Conservation (phyloP, 2,329 filamentous ascomycete genomes). For the Fusarium albidum region DNA sequence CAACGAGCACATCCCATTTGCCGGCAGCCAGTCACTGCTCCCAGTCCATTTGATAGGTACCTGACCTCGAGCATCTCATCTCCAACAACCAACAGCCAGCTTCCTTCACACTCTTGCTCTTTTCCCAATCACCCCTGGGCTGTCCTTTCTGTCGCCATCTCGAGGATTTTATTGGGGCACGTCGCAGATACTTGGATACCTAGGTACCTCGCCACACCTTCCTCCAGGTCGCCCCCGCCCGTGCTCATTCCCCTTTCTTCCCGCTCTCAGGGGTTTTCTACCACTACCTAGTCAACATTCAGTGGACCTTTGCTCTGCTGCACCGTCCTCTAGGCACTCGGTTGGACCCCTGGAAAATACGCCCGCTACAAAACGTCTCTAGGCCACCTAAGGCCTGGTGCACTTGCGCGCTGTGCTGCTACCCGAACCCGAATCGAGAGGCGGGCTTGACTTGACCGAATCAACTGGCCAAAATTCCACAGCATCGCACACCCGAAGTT, state of each 20-base stretch:
- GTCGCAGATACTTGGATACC: too few relatives aligned
- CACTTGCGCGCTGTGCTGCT: not conserved
- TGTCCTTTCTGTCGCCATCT: too few relatives aligned
- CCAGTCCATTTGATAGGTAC: not conserved
- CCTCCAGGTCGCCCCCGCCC: too few relatives aligned
- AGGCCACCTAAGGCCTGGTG: too few relatives aligned
- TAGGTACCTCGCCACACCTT: too few relatives aligned
- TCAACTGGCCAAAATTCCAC: conserved; percentile 7
- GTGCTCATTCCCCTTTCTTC: not conserved
- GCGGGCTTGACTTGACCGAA: conserved; percentile 6
- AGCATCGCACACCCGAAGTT: not conserved
- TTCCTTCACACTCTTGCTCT: not conserved
- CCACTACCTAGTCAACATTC: not conserved
- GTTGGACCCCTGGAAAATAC: conserved; percentile 9
- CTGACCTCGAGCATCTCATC: not conserved
- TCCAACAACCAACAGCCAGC: not conserved
- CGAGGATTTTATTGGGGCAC: too few relatives aligned
- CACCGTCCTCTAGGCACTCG: not conserved
- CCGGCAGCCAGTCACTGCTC: conserved; percentile 27
- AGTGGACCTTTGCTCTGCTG: not conserved
- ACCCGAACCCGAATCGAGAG: not conserved
- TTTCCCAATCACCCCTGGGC: too few relatives aligned
- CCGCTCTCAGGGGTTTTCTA: conserved; percentile 4
- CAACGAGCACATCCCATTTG: conserved; percentile 10
- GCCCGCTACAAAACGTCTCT: conserved; percentile 8